phyloP scores from a whole-genome alignment of 495 filamentous ascomycete species.

The Podospora conica region DNA sequence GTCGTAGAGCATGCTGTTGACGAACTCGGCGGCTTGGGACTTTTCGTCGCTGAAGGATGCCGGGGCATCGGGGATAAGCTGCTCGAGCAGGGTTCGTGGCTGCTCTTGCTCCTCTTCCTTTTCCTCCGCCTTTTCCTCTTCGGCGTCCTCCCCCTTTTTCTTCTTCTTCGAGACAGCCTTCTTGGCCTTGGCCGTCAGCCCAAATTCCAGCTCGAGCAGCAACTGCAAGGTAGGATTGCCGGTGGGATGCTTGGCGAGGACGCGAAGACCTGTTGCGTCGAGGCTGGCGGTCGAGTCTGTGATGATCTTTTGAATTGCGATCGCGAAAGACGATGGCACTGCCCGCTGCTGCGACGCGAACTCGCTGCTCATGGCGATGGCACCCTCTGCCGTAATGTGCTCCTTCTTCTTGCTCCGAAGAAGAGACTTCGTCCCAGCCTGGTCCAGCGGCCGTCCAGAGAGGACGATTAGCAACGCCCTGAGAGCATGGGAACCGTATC shows the following conservation, averaged over 20 bases:
- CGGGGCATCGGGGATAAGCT: conserved; percentile 41
- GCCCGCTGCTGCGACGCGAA: conserved; percentile 38
- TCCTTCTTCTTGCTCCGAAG: conserved; percentile 89
- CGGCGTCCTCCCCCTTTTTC: conserved; percentile 23
- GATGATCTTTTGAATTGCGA: conserved; percentile 73
- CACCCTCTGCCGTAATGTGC: conserved; percentile 53
- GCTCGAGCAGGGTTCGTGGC: conserved; percentile 29
- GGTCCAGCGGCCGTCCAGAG: conserved; percentile 68
- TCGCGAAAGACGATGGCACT: conserved; percentile 72
- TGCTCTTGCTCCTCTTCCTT: neutral
- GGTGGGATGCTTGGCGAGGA: conserved; percentile 77
- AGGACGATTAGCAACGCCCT: conserved; percentile 79
- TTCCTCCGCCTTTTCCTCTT: conserved; percentile 7
- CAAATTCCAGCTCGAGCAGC: conserved; percentile 74
- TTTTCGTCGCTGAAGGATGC: conserved; percentile 37
- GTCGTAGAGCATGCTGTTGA: conserved; percentile 83
- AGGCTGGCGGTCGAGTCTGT: conserved; percentile 61
- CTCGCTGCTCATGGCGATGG: conserved; percentile 23
- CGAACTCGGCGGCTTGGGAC: conserved; percentile 51
- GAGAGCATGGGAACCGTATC: conserved; percentile 86
- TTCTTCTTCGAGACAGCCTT: conserved; percentile 29
- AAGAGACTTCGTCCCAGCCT: conserved; percentile 57
- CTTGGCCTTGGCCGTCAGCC: conserved; percentile 56
- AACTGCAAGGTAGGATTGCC: conserved; percentile 88
- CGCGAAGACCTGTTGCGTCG: conserved; percentile 65